Evolutionary conservation across 805 yeast genomes (phyloP), one percentile per base, ranked within the genome.

Genomic region (Starmera quercuum): DNA sequence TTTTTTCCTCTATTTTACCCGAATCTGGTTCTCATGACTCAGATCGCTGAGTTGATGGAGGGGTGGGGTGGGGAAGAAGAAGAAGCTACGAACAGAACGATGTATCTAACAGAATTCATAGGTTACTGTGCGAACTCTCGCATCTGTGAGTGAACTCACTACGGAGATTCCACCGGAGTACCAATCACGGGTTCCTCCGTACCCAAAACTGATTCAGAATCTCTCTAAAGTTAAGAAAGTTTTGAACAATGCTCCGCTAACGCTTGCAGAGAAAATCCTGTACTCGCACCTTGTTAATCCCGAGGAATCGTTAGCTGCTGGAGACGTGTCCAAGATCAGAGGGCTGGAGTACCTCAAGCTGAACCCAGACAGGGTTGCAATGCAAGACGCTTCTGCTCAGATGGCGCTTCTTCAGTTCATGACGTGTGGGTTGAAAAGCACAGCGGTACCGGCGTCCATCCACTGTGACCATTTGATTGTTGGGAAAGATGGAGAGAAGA

Each of bases 341-440:
- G 99, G 98, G 47, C 68, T 78, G 32, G 77, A 88, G 34, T 92
- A 92, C 64, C 73, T 92, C 59, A 92, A 92, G 68, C 73, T 92
- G 51, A 77, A 83, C 58, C 98, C 98, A 17, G 98, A 92, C 58
- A 78, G 98, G 59, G 97, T 92, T 31, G 98, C 98, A 19, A 90
- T 94, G 95, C 98, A 92, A 69, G 98, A 92, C 70, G 98, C 98
- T n/a, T 84, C 96, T 21, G 98, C 98, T 14, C 98, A 92, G 65
- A 92, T 90, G 85, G 98, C 98, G n/a, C 69, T 92, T 47, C 68
- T 92, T 49, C 98, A 92, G 65, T 92, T 92, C 67, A 92, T 92
- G 95, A 86, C 97, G 34, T 90, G 96, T 45, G 95, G 95, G 24
- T 75, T 90, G 75, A 68, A 82, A 32, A 61, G 75, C 24, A 90